phyloP scores from a whole-genome alignment of 2,329 filamentous ascomycete species.

The Huntiella decipiens region DNA sequence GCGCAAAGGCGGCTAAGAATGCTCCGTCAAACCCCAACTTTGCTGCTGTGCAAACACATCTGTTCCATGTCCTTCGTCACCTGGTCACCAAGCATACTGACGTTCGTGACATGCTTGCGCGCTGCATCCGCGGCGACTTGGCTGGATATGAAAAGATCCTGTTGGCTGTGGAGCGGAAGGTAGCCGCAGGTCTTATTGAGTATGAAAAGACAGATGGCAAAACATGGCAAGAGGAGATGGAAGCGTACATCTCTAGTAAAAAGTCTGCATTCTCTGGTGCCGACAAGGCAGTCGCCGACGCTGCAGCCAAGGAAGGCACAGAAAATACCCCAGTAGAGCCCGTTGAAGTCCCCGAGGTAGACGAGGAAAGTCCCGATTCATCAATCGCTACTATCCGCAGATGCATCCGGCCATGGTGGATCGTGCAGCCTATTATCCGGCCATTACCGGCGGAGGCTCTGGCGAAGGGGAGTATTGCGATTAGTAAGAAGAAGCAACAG shows the following conservation, averaged over 20 bases:
- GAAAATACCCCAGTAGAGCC: slow-evolving; percentile 9
- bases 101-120: slow-evolving; percentile 68
- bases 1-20: slow-evolving; percentile 12
- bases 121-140: slow-evolving; percentile 49
- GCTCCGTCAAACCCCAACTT: slow-evolving; percentile 35
- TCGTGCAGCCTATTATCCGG: slow-evolving; percentile 71
- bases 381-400: slow-evolving; percentile 35
- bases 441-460: slow-evolving; percentile 77
- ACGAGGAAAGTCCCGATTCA: slow-evolving; percentile 36
- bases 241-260: slow-evolving; percentile 11
- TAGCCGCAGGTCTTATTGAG: slow-evolving; percentile 53
- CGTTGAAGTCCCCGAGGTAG: slow-evolving; percentile 20
- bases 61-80: slow-evolving; percentile 78
- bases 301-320: slow-evolving; percentile 8
- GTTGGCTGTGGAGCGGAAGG: slow-evolving; percentile 51
- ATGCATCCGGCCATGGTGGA: slow-evolving; percentile 74
- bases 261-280: slow-evolving; percentile 9
- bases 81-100: slow-evolving; percentile 65
- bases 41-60: slow-evolving; percentile 67
- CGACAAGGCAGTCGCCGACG: slow-evolving; percentile 11
- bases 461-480: slow-evolving; percentile 55
- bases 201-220: slow-evolving; percentile 35
- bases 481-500: slow-evolving; percentile 50
- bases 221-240: slow-evolving; percentile 26
- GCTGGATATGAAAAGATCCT: slow-evolving; percentile 60